Percentiles rank a stretch among this genome's conserved stretches.
Evolutionary conservation across 306 rosid genomes (phyloP).

Genomic region (Quercus gilva): DNA sequence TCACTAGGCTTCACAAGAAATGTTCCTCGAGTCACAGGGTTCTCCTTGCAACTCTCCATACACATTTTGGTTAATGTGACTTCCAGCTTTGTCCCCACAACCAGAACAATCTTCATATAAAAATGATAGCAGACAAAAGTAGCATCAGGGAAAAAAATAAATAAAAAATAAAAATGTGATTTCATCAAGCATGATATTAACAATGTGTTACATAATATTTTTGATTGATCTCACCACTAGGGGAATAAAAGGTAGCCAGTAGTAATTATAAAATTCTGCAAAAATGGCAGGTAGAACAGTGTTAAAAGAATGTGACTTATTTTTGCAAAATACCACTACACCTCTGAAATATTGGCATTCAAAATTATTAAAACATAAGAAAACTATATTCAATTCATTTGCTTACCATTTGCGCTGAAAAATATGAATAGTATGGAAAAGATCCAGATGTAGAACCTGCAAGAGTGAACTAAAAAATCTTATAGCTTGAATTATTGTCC

Average conservation of each 20-base stretch:
- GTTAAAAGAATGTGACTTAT: not conserved
- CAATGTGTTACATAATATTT: not conserved
- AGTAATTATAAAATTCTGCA: conserved; percentile 64
- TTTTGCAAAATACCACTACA: not conserved
- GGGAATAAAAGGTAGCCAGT: conserved; percentile 74
- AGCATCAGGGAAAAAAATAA: not conserved
- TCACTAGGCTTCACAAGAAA: conserved; percentile 52
- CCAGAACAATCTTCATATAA: conserved; percentile 43
- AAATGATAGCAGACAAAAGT: not conserved
- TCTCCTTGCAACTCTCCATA: conserved; percentile 47
- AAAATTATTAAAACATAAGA: not conserved
- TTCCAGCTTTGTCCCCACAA: conserved; percentile 64
- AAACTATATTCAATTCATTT: not conserved
- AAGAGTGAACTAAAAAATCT: conserved; percentile 7
- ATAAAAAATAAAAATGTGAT: not conserved
- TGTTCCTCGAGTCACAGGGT: conserved; percentile 46
- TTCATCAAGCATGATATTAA: not conserved
- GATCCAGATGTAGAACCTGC: conserved; percentile 71
- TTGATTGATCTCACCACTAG: conserved; percentile 42
- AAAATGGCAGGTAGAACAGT: not conserved
- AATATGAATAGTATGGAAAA: conserved; percentile 54
- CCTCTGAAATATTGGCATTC: not conserved
- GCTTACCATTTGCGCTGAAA: conserved; percentile 56
- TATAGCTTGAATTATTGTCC: not conserved
- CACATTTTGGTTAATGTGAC: conserved; percentile 58